Evolutionary conservation across 78 protist genomes (phyloP), one percentile per base, ranked within the genome.

Genomic region (Dictyostelium citrinum): DNA sequence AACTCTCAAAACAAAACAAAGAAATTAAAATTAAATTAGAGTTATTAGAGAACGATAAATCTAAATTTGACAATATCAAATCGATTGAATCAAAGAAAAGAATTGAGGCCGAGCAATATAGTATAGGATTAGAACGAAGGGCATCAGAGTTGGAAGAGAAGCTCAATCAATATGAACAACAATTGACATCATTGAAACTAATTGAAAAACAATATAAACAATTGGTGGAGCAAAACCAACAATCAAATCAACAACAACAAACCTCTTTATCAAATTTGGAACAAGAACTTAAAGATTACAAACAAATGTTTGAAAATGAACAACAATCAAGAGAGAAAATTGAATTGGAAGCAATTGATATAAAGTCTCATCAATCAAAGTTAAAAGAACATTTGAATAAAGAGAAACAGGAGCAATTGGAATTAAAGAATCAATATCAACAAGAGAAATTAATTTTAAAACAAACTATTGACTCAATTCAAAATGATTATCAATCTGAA

Each of bases 91-190:
- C 70, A 1, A 88, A 88, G 75, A 88, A 88, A 31, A 81, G 93
- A 45, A n/a, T 88, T 10, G 93, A 88, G n/a, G 93, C 93, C 5
- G 93, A 88, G n/a, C 72, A 67, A 8, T 88, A 88, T 64, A 39
- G 64, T 3, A 14, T 24, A 1, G 93, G 93, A 17, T 33, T 88
- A 22, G 85, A 88, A 14, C 78, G 80, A 43, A 39, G 93, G 22
- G 77, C 72, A 9, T 33, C 41, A 2, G 93, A 88, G 33, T 35
- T 88, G 1, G 93, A 88, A n/a, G 91, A 85, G 51, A 70, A 70
- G 33, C n/a, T 70, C 8, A 33, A 27, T 9, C 37, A 31, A 70
- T 70, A 16, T 4, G 77, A 70, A 75, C 45, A 82, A 49, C 67
- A 82, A 17, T 31, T 76, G 12, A 67, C 78, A 33, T 33, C 51